phyloP scores from a whole-genome alignment of 2,329 filamentous ascomycete species.

The Purpureocillium lavendulum region DNA sequence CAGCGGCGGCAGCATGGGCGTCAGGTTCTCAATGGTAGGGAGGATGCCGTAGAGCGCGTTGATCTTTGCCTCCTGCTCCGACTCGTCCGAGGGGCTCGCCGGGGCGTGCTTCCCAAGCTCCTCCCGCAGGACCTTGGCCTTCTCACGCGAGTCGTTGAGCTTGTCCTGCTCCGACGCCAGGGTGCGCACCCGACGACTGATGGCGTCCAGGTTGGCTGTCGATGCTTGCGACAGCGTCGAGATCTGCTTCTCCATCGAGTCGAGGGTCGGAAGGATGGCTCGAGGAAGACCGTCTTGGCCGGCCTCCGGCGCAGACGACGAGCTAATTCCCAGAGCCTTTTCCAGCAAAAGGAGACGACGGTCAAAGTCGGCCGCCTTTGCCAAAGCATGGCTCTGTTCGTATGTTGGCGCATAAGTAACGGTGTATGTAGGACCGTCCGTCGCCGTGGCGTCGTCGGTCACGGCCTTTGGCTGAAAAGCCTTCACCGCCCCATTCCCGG shows the following conservation, averaged over 20 bases:
- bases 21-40: constrained; percentile 77
- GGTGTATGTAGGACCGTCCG: constrained; percentile 46
- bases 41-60: constrained; percentile 86
- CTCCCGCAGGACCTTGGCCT: constrained; percentile 54
- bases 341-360: constrained; percentile 71
- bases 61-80: constrained; percentile 76
- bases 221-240: constrained; percentile 65
- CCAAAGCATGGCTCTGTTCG: constrained; percentile 62
- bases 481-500: constrained; percentile 8
- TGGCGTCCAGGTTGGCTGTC: constrained; percentile 63
- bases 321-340: constrained; percentile 69
- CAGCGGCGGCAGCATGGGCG: constrained; percentile 76
- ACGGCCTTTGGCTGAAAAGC: constrained; percentile 8
- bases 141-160: constrained; percentile 55
- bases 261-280: constrained; percentile 75
- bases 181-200: constrained; percentile 61
- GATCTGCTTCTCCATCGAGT: constrained; percentile 74
- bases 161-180: constrained; percentile 65
- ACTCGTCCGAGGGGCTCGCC: constrained; percentile 36
- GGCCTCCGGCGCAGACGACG: constrained; percentile 55
- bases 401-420: constrained; percentile 57
- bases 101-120: constrained; percentile 41
- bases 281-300: constrained; percentile 47
- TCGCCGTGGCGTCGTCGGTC: constrained; percentile 11
- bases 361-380: constrained; percentile 83